phyloP scores from a whole-genome alignment of 345 rosid genomes.

The Melaleuca alternifolia region DNA sequence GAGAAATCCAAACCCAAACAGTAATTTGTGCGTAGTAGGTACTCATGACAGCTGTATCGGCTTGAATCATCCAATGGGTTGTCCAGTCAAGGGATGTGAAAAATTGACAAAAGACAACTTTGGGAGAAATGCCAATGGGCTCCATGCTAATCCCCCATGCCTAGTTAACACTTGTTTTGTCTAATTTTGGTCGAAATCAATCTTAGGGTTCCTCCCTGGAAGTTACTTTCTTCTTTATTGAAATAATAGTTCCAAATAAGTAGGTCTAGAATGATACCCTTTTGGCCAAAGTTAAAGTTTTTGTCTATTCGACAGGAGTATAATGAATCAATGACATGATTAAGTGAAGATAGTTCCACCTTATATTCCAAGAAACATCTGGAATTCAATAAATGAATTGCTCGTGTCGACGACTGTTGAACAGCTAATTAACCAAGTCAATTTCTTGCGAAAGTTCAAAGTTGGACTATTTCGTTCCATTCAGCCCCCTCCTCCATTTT shows the following conservation, averaged over 20 bases:
- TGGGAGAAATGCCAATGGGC: not conserved
- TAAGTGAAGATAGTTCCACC: not conserved
- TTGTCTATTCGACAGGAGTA: not conserved
- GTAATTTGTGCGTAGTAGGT: not conserved
- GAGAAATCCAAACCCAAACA: not conserved
- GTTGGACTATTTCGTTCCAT: not conserved
- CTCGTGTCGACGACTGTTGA: too few relatives aligned
- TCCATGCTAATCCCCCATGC: not conserved
- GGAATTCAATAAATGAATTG: not conserved
- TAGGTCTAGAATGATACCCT: not conserved
- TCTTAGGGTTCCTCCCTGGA: not conserved
- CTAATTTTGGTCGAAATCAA: not conserved
- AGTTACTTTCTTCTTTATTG: not conserved
- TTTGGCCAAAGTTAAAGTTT: not conserved
- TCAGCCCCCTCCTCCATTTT: not conserved
- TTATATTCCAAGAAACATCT: not conserved
- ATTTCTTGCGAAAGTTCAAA: not conserved
- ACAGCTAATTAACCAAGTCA: not conserved
- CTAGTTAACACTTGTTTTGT: not conserved
- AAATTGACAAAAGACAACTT: not conserved
- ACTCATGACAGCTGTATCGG: not conserved
- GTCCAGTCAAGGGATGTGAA: not conserved
- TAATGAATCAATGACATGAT: not conserved
- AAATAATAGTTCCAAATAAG: not conserved
- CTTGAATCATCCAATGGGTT: not conserved